phyloP scores from a whole-genome alignment of 2,329 filamentous ascomycete species.

The Penicillium sp. region DNA sequence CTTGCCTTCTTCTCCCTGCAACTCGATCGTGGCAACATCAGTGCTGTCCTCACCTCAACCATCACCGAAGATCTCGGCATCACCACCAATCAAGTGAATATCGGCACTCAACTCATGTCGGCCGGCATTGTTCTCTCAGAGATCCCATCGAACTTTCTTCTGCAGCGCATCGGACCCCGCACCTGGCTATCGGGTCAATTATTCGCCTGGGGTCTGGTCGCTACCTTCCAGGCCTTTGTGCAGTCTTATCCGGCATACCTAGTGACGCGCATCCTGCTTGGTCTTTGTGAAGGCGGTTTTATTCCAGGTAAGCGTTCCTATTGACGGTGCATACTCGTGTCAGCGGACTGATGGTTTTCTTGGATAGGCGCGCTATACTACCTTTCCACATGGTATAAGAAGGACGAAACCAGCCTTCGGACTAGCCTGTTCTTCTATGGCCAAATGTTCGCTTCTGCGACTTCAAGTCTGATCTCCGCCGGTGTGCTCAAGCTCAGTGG shows the following conservation, averaged over 20 bases:
- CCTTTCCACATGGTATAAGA: slow-evolving; percentile 58
- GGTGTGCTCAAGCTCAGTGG: slow-evolving; percentile 52
- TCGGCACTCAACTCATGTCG: slow-evolving; percentile 54
- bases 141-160: slow-evolving; percentile 56
- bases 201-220: slow-evolving; percentile 55
- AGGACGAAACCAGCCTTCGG: slow-evolving; percentile 53
- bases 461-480: slow-evolving; percentile 38
- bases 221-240: slow-evolving; percentile 57
- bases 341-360: neutral
- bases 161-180: slow-evolving; percentile 54
- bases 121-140: slow-evolving; percentile 51
- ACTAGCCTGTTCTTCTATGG: slow-evolving; percentile 59
- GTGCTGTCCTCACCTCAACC: slow-evolving; percentile 54
- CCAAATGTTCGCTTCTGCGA: slow-evolving; percentile 53
- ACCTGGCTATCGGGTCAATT: slow-evolving; percentile 57
- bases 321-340: neutral
- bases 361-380: slow-evolving; percentile 37
- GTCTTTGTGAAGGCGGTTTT: slow-evolving; percentile 56
- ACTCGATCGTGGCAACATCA: slow-evolving; percentile 43
- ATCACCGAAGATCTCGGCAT: slow-evolving; percentile 54
- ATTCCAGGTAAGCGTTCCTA: slow-evolving; percentile 48
- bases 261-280: slow-evolving; percentile 53
- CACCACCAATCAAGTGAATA: slow-evolving; percentile 56
- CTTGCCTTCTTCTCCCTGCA: slow-evolving; percentile 33
- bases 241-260: slow-evolving; percentile 50